Evolutionary conservation across 2,329 filamentous ascomycete genomes (phyloP).

Genomic region (Ophiostoma novo-ulmi): DNA sequence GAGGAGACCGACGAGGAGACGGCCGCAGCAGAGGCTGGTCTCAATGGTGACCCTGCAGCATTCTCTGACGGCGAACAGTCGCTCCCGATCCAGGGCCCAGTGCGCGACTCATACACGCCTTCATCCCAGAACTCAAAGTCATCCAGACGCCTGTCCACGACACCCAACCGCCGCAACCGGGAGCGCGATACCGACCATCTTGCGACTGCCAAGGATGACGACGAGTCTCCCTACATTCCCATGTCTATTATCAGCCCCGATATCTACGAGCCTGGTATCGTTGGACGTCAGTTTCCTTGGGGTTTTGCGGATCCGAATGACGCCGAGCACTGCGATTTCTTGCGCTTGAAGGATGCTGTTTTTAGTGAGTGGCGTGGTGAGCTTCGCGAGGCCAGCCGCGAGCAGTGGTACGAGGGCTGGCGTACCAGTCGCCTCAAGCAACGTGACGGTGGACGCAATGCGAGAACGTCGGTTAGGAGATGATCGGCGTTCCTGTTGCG

Average conservation of each 20-base stretch:
- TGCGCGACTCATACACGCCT: slow-evolving; percentile 21
- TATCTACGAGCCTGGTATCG: slow-evolving; percentile 70
- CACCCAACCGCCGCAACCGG: slow-evolving; percentile 44
- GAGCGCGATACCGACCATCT: slow-evolving; percentile 47
- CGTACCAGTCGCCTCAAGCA: slow-evolving; percentile 65
- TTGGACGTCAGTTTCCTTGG: slow-evolving; percentile 92
- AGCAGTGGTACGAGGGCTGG: slow-evolving; percentile 96
- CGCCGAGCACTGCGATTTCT: slow-evolving; percentile 86
- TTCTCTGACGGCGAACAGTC: slow-evolving; percentile 32
- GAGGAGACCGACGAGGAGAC: slow-evolving; percentile 48
- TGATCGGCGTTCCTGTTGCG: slow-evolving; percentile 26
- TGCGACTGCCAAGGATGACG: slow-evolving; percentile 38
- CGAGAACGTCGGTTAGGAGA: slow-evolving; percentile 33
- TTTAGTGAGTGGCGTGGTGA: slow-evolving; percentile 92
- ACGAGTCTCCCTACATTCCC: slow-evolving; percentile 67
- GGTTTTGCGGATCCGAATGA: slow-evolving; percentile 94
- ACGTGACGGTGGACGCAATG: slow-evolving; percentile 39
- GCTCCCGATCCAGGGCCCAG: slow-evolving; percentile 33
- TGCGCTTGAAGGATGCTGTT: slow-evolving; percentile 81
- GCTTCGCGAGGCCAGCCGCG: slow-evolving; percentile 80
- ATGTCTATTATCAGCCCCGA: slow-evolving; percentile 94
- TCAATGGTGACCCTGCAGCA: slow-evolving; percentile 31
- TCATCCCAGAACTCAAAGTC: slow-evolving; percentile 32
- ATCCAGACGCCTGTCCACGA: slow-evolving; percentile 44
- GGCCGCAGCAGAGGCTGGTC: slow-evolving; percentile 24